Evolutionary conservation across 2,329 filamentous ascomycete genomes (phyloP), one percentile per base, ranked within the genome.

Genomic region (Epichloe baconii): DNA sequence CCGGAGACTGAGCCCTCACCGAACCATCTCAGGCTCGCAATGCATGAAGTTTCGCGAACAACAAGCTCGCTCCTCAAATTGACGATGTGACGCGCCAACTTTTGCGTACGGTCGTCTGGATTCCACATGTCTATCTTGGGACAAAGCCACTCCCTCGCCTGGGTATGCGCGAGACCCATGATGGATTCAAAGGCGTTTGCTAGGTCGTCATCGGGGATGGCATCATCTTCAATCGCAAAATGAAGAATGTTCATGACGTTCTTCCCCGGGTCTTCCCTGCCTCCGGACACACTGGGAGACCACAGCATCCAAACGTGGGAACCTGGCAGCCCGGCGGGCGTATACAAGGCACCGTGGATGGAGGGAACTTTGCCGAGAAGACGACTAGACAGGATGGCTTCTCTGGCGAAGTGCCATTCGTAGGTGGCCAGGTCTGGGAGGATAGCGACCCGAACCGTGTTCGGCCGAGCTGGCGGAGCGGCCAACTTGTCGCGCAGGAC

Each of bases 41-140:
- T 85, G 63, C 83, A 87, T 49, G 83, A 76, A 47, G 66, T 68
- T 50, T 88, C 79, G 36, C 86, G 70, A 2, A 77, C 71, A 0
- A 80, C 72, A 52, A 70, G 68, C 34, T 68, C 62, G 51, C 77
- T 70, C 19, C 74, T 62, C 15, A 88, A 58, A 8, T 72, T 73
- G 2, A 70, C 66, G 14, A 57, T 58, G 26, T 60, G 62, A 40
- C 72, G 66, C 1, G 82, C 66, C 41, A 84, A 59, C 15, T 64
- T 55, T 62, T 64, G 64, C 26, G 82, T 63, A 55, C 74, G 59
- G 6, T 77, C 70, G 4, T 76, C 77, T 0, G 90, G 89, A 62
- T 93, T 95, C 91, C 91, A 97, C 48, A 91, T 71, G 63, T 89
- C 78, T 3, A 95, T 79, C 44, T 79, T 75, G 41, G 75, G 72